Evolutionary conservation across 225 moss, liverwort and hornwort species (phyloP).

Genomic region (Takakia lepidozioides): DNA sequence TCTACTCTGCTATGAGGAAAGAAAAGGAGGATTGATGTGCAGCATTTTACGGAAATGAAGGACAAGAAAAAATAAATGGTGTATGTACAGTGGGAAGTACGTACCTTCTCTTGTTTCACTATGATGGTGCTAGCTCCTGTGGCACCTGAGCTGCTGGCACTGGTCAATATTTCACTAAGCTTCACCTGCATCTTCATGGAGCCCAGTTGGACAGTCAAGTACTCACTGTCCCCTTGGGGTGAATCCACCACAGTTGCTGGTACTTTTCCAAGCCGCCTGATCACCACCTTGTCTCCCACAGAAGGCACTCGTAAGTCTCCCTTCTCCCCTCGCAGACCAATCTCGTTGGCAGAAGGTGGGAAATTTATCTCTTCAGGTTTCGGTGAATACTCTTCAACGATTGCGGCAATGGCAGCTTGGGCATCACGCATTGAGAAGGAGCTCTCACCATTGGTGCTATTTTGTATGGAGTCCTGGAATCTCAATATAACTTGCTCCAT

Average conservation of each 20-base stretch:
- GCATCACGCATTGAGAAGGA: constrained; percentile 52
- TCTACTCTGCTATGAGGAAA: too few species aligned
- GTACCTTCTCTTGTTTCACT: constrained; percentile 47
- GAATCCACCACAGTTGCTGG: constrained; percentile 66
- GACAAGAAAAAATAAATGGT: too few species aligned
- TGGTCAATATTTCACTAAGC: constrained; percentile 58
- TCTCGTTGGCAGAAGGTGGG: constrained; percentile 8
- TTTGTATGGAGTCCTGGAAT: constrained; percentile 50
- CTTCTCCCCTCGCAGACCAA: constrained; percentile 9
- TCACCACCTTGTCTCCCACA: constrained; percentile 68
- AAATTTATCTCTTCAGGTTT: constrained; percentile 22
- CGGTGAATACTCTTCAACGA: constrained; percentile 44
- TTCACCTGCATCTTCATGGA: constrained; percentile 89
- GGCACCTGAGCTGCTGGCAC: constrained; percentile 16
- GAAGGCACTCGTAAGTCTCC: constrained; percentile 24
- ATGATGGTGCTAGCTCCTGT: constrained; percentile 13
- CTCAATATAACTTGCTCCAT: constrained; percentile 52
- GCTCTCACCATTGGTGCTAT: constrained; percentile 18
- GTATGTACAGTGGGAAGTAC: too few species aligned
- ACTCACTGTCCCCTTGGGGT: constrained; percentile 50
- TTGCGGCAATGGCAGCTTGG: constrained; percentile 63
- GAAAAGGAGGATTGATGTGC: too few species aligned
- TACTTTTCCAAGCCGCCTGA: constrained; percentile 66
- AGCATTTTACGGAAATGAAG: too few species aligned
- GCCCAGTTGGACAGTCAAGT: constrained; percentile 75